Conservation (phyloP, 2,329 filamentous ascomycete species). For the Dothistroma pini region DNA sequence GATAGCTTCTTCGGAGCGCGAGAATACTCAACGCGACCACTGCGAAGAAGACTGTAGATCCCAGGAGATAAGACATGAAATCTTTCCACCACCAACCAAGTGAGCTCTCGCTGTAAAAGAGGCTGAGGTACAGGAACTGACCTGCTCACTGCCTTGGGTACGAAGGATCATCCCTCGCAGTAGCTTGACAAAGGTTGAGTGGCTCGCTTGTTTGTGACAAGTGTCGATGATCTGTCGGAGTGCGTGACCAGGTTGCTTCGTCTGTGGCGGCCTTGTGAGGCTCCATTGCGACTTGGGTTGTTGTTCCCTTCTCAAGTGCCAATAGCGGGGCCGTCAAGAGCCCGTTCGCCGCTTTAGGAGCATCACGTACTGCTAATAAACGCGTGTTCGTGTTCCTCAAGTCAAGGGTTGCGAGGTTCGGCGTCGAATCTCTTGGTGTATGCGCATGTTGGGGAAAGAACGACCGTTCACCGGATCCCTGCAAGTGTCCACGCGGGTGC, state of each 20-base stretch:
- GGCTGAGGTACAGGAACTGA: conserved; percentile 42
- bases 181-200: neutral
- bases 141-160: neutral
- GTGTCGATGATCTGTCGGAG: neutral
- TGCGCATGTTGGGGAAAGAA: no score
- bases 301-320: no score
- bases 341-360: no score
- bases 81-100: conserved; percentile 46
- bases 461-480: no score
- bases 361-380: no score
- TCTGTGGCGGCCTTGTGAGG: no score
- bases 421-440: no score
- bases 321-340: no score
- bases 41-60: conserved; percentile 29
- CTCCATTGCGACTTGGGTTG: no score
- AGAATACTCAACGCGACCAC: conserved; percentile 16
- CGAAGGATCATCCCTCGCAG: neutral
- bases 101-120: conserved; percentile 47
- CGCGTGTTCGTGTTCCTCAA: no score
- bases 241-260: neutral
- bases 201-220: neutral
- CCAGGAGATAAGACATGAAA: conserved; percentile 39
- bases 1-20: conserved; percentile 14
- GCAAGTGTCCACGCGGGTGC: no score
- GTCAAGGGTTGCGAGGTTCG: no score